phyloP scores from a whole-genome alignment of 345 rosid genomes.

The Hypericum perforatum region DNA sequence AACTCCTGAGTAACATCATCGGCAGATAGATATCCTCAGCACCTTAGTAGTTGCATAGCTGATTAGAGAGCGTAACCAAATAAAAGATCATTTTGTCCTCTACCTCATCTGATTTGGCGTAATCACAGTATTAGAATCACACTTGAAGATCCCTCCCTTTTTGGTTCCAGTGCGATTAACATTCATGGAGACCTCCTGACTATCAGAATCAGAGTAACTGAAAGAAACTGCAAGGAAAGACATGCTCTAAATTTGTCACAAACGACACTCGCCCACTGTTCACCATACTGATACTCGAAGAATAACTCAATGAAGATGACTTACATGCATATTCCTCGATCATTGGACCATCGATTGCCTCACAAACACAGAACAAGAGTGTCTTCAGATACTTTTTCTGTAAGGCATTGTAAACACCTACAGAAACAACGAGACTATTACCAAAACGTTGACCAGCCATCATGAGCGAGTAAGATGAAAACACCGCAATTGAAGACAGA shows the following conservation, averaged over 20 bases:
- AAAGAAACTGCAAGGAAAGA: constrained; percentile 68
- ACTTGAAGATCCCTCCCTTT: constrained; percentile 59
- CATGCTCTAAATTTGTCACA: neutral
- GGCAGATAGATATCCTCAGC: constrained; percentile 2
- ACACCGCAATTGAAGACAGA: no score
- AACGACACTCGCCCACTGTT: no score
- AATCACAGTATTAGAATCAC: constrained; percentile 56
- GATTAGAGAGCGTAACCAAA: neutral
- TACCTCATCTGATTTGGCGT: constrained; percentile 96
- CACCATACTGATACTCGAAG: neutral
- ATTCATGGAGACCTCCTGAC: constrained; percentile 80
- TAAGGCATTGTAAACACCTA: constrained; percentile 89
- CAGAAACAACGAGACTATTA: neutral
- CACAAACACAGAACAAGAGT: constrained; percentile 80
- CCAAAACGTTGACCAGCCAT: no score
- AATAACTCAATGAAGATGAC: constrained; percentile 3
- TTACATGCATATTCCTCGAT: constrained; percentile 87
- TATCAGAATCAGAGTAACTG: constrained; percentile 67
- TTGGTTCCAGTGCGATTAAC: constrained; percentile 71
- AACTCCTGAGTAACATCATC: constrained; percentile 45
- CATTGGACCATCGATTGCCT: constrained; percentile 68
- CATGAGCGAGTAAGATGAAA: no score
- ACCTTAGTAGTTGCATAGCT: neutral
- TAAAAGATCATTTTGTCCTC: neutral
- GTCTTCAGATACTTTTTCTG: constrained; percentile 86